phyloP scores from a whole-genome alignment of 768 basidiomycete species.

The Trametes villosa region DNA sequence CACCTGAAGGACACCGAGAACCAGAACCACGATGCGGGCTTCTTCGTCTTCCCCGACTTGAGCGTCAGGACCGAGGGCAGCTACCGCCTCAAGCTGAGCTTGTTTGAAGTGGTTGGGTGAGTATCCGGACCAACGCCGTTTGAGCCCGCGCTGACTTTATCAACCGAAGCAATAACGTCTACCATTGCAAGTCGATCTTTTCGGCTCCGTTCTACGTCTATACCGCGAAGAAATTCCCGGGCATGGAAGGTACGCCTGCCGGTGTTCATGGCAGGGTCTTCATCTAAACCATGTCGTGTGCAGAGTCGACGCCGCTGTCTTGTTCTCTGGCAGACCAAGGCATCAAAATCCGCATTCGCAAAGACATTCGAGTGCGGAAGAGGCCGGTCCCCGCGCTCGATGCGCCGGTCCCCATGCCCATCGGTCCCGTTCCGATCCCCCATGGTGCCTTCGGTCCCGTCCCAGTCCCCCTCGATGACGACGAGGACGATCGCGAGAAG shows the following conservation, averaged over 20 bases:
- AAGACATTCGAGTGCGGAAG: slow-evolving; percentile 86
- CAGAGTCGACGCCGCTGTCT: slow-evolving; percentile 88
- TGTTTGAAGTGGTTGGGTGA: slow-evolving; percentile 93
- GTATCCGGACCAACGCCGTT: slow-evolving; percentile 36
- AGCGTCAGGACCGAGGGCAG: slow-evolving; percentile 91
- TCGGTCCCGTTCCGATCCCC: slow-evolving; percentile 25
- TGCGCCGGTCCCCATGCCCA: slow-evolving; percentile 29
- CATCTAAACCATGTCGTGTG: not conserved
- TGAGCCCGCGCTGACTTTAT: slow-evolving; percentile 1
- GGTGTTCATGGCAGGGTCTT: not conserved
- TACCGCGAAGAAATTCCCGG: slow-evolving; percentile 95
- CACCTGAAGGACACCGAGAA: slow-evolving; percentile 77
- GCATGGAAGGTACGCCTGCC: slow-evolving; percentile 79
- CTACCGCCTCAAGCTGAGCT: slow-evolving; percentile 71
- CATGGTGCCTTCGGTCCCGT: slow-evolving; percentile 27
- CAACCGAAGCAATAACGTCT: slow-evolving; percentile 71
- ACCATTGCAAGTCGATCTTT: slow-evolving; percentile 89
- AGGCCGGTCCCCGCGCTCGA: slow-evolving; percentile 49
- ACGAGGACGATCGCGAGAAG: slow-evolving; percentile 23
- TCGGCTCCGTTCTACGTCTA: slow-evolving; percentile 93
- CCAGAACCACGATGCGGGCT: slow-evolving; percentile 74
- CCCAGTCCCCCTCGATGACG: slow-evolving; percentile 27
- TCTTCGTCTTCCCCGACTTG: slow-evolving; percentile 96
- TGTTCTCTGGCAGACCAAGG: slow-evolving; percentile 94
- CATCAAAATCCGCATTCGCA: slow-evolving; percentile 92